Evolutionary conservation across 2,329 filamentous ascomycete genomes (phyloP).

Genomic region (Penicillium sp.): DNA sequence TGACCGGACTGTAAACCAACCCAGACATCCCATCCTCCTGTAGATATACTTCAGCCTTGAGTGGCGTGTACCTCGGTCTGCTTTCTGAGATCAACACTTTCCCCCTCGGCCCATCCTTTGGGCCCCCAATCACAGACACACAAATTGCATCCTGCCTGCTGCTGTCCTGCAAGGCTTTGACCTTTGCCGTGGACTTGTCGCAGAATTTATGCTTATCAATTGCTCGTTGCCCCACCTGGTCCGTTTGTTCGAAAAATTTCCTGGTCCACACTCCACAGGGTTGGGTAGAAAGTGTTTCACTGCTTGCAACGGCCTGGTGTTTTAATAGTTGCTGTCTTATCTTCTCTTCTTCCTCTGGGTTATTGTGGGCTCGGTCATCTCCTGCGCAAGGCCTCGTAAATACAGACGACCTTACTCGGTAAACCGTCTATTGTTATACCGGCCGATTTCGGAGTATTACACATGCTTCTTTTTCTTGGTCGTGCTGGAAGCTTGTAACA

Average conservation of each 20-base stretch:
- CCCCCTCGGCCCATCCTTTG: conserved; percentile 2
- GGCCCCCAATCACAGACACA: not conserved
- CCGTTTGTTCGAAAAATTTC: conserved; percentile 16
- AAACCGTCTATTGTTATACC: not conserved
- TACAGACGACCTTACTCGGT: not conserved
- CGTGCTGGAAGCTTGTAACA: not conserved
- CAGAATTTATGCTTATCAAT: conserved; percentile 18
- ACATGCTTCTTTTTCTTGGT: not conserved
- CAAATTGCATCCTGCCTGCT: conserved; percentile 1
- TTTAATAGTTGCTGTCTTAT: not conserved
- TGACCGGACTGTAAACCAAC: not conserved
- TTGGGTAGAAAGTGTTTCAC: not conserved
- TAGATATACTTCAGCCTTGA: not conserved
- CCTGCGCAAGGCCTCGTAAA: not conserved
- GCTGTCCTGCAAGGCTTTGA: conserved; percentile 5
- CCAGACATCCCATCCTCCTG: not conserved
- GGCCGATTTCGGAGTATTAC: not conserved
- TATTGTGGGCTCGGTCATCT: not conserved
- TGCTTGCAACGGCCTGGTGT: not conserved
- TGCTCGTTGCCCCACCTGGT: conserved; percentile 25
- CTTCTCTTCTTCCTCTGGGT: conserved; percentile 1
- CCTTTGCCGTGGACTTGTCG: conserved; percentile 5
- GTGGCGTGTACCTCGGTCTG: conserved; percentile 17
- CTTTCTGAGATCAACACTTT: conserved; percentile 9
- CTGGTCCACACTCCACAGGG: not conserved